Percentiles rank a stretch among this genome's conserved stretches.
These are phyloP conservation scores for Albizia julibrissin DNA, from an alignment of 306 rosid genomes.

Conservation along the genomic window DNA sequence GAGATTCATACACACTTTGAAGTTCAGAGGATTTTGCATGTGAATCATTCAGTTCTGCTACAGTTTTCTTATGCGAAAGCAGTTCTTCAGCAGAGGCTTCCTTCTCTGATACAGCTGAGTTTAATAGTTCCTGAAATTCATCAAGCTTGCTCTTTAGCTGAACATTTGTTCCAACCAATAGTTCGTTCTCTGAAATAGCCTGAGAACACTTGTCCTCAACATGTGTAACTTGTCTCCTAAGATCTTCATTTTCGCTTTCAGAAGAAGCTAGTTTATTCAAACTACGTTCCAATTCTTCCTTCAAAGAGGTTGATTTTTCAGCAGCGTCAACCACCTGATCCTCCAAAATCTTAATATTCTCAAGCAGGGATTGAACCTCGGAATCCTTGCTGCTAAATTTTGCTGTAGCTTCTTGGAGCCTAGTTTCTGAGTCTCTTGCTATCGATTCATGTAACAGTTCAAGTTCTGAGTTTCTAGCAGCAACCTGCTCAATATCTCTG, in stretches of 20 bases:
- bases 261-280: slow-evolving; percentile 56
- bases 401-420: slow-evolving; percentile 64
- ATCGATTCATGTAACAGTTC: slow-evolving; percentile 68
- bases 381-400: slow-evolving; percentile 59
- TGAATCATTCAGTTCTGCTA: slow-evolving; percentile 64
- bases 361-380: slow-evolving; percentile 73
- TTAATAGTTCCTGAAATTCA: slow-evolving; percentile 73
- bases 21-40: slow-evolving; percentile 70
- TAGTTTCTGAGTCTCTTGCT: slow-evolving; percentile 67
- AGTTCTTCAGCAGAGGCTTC: slow-evolving; percentile 60
- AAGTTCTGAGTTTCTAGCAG: slow-evolving; percentile 68
- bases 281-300: slow-evolving; percentile 60
- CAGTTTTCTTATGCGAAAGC: slow-evolving; percentile 60
- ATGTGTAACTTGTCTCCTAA: slow-evolving; percentile 54
- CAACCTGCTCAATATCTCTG: slow-evolving; percentile 51
- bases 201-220: slow-evolving; percentile 67
- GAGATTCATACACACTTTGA: slow-evolving; percentile 55
- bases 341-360: slow-evolving; percentile 65
- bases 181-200: slow-evolving; percentile 66
- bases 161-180: slow-evolving; percentile 70
- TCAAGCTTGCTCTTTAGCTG: slow-evolving; percentile 78
- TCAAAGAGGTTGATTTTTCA: slow-evolving; percentile 45
- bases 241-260: slow-evolving; percentile 67
- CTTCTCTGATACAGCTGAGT: slow-evolving; percentile 63
- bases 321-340: slow-evolving; percentile 53